Conservation (phyloP, 2,329 filamentous ascomycete species). For the Fusarium sp. region DNA sequence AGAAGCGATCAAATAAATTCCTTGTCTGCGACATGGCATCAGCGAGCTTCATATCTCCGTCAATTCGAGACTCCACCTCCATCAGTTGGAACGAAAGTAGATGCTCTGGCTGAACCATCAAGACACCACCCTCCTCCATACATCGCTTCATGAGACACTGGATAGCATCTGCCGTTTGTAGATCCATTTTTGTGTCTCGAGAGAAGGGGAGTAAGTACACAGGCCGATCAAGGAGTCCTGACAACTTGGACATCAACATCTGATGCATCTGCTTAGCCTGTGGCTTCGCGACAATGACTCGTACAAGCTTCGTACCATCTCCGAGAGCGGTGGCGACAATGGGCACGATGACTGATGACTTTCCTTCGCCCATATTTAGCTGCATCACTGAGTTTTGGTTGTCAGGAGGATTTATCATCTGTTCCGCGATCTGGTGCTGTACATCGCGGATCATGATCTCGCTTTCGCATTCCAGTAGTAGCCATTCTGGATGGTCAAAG, state of each 20-base stretch:
- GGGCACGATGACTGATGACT: conserved; percentile 74
- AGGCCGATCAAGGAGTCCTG: conserved; percentile 63
- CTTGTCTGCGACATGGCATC: conserved; percentile 52
- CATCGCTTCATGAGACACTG: conserved; percentile 55
- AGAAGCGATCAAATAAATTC: conserved; percentile 53
- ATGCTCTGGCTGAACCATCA: conserved; percentile 72
- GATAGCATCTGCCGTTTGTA: conserved; percentile 48
- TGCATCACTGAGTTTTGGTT: conserved; percentile 66
- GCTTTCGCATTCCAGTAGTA: conserved; percentile 72
- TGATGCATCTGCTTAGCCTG: conserved; percentile 67
- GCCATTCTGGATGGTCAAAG: conserved; percentile 62
- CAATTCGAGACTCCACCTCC: conserved; percentile 60
- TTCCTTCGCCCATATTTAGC: conserved; percentile 77
- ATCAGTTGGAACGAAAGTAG: conserved; percentile 71
- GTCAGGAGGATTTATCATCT: conserved; percentile 60
- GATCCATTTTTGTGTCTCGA: conserved; percentile 52
- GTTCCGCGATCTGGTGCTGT: conserved; percentile 65
- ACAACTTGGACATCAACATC: conserved; percentile 50
- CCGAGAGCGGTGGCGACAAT: conserved; percentile 66
- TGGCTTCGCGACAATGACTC: conserved; percentile 69
- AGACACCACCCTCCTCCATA: conserved; percentile 59
- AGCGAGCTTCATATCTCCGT: conserved; percentile 41
- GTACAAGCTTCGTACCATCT: conserved; percentile 59
- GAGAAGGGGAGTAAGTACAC: conserved; percentile 70
- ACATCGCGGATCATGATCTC: conserved; percentile 67